These are phyloP conservation scores for Penicillium herquei DNA, from an alignment of 495 filamentous ascomycete species.

Conservation along the genomic window DNA sequence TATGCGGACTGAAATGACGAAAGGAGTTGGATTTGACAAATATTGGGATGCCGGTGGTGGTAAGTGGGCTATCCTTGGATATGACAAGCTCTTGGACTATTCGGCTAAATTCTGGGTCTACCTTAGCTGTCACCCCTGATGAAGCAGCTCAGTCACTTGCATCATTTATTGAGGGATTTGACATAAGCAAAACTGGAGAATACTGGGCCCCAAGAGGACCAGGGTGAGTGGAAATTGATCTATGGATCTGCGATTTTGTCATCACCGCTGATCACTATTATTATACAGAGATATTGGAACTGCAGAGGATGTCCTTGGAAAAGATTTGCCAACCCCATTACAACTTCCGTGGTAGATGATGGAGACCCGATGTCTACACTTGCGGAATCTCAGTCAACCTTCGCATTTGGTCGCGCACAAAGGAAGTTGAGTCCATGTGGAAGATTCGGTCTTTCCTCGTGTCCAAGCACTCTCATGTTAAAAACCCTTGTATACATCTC, in stretches of 20 bases:
- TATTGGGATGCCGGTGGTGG: slow-evolving; percentile 66
- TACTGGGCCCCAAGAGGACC: slow-evolving; percentile 72
- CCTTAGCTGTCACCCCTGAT: slow-evolving; percentile 62
- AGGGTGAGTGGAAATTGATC: slow-evolving; percentile 39
- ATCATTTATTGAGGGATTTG: slow-evolving; percentile 59
- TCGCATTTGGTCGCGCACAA: slow-evolving; percentile 21
- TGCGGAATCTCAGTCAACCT: neutral
- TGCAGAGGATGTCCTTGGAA: slow-evolving; percentile 61
- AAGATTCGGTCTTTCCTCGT: slow-evolving; percentile 22
- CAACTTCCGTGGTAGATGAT: slow-evolving; percentile 64
- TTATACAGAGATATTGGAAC: slow-evolving; percentile 63
- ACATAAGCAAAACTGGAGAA: slow-evolving; percentile 63
- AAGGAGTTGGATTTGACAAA: slow-evolving; percentile 67
- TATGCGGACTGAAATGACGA: slow-evolving; percentile 75
- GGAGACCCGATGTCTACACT: too few relatives aligned
- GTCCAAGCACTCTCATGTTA: slow-evolving; percentile 41
- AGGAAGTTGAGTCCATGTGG: slow-evolving; percentile 21
- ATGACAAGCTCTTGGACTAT: neutral
- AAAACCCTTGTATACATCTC: slow-evolving; percentile 49
- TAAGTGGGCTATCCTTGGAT: slow-evolving; percentile 25
- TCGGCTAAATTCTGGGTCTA: neutral
- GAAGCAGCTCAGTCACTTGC: slow-evolving; percentile 63
- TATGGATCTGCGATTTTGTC: neutral
- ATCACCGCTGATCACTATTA: neutral
- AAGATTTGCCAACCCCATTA: slow-evolving; percentile 59